A percentile compares a stretch with the other conserved stretches of the same genome.
Evolutionary conservation across 129 eudicot species (phyloP).

Genomic region (Flaveria sonorensis): DNA sequence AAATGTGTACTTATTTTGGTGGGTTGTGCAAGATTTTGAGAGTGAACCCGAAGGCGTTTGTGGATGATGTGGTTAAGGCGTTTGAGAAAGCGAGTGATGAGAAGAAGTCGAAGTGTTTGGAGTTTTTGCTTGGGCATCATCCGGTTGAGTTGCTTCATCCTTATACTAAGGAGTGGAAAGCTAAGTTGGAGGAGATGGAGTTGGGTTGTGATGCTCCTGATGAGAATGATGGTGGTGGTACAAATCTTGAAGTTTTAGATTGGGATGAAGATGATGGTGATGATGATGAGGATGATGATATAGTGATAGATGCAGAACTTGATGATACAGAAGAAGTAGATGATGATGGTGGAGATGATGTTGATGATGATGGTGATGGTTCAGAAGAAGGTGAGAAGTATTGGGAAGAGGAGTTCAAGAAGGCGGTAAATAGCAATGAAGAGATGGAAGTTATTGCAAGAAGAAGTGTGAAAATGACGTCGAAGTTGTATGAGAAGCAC

Average conservation of each 20-base stretch:
- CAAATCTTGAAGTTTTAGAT: conserved; percentile 50
- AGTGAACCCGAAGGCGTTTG: conserved; percentile 80
- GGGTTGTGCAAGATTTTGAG: conserved; percentile 81
- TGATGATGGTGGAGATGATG: conserved; percentile 23
- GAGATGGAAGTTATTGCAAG: conserved; percentile 74
- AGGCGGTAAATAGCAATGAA: conserved; percentile 68
- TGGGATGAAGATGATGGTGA: conserved; percentile 73
- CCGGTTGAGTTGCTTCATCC: conserved; percentile 87
- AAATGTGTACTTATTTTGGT: conserved; percentile 74
- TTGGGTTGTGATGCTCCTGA: conserved; percentile 98
- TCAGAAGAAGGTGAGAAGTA: conserved; percentile 67
- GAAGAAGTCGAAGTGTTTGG: conserved; percentile 76
- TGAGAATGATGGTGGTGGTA: conserved; percentile 54
- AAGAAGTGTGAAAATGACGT: conserved; percentile 48
- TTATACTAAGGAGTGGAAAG: conserved; percentile 91
- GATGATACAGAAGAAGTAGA: conserved; percentile 41
- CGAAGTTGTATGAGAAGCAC: conserved; percentile 55
- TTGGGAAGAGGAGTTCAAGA: conserved; percentile 89
- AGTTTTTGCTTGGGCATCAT: conserved; percentile 71
- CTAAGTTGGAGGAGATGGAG: conserved; percentile 92
- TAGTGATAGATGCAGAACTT: conserved; percentile 44
- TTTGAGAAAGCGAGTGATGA: conserved; percentile 84
- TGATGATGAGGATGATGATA: conserved; percentile 42
- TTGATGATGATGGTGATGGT: conserved; percentile 31
- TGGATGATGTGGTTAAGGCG: conserved; percentile 89